Evolutionary conservation across 2,329 filamentous ascomycete genomes (phyloP).

Genomic region (Capronia americana): DNA sequence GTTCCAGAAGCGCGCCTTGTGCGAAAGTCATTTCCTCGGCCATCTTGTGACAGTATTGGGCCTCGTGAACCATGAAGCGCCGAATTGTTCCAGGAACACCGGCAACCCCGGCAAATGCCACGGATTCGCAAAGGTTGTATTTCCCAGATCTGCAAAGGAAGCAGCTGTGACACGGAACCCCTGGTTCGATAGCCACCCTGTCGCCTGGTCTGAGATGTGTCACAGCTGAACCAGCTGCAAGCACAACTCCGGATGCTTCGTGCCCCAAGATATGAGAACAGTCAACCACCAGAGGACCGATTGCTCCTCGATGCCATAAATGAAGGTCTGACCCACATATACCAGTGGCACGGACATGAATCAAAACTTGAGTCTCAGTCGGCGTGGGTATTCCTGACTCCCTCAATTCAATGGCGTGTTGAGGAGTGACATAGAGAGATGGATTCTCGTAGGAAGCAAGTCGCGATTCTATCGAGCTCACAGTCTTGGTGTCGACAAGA

Average conservation of each 20-base stretch:
- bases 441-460: too few relatives aligned
- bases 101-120: conserved; percentile 68
- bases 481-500: too few relatives aligned
- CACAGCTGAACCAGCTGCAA: conserved; percentile 39
- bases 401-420: too few relatives aligned
- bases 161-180: conserved; percentile 46
- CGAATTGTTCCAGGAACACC: conserved; percentile 67
- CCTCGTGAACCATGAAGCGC: conserved; percentile 66
- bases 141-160: conserved; percentile 46
- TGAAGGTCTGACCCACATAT: conserved; percentile 53
- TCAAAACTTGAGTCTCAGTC: conserved; percentile 51
- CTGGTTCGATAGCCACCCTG: conserved; percentile 47
- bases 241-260: conserved; percentile 44
- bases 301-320: conserved; percentile 47
- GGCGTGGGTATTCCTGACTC: too few relatives aligned
- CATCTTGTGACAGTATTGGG: conserved; percentile 64
- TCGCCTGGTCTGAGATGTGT: conserved; percentile 41
- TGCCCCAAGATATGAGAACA: conserved; percentile 62
- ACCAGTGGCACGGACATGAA: conserved; percentile 52
- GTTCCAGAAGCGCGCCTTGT: conserved; percentile 69
- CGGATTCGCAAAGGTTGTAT: conserved; percentile 59
- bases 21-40: conserved; percentile 63
- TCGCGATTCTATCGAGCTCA: too few relatives aligned
- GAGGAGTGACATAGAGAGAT: too few relatives aligned
- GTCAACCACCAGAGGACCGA: conserved; percentile 62